These are phyloP conservation scores for Penicillium paradoxum DNA, from an alignment of 495 filamentous ascomycete species.

Conservation along the genomic window DNA sequence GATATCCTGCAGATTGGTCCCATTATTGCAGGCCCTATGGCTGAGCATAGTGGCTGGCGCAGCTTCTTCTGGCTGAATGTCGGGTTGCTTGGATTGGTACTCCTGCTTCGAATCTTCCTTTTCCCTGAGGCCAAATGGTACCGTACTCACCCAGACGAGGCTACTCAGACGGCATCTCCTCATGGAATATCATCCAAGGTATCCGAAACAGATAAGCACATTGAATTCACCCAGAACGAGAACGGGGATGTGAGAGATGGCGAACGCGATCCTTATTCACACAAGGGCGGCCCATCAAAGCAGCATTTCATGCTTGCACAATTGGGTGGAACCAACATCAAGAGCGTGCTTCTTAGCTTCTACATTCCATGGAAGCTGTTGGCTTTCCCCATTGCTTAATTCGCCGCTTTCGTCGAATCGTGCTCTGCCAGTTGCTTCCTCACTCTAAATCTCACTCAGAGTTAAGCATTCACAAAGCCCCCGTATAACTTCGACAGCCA, in stretches of 20 bases:
- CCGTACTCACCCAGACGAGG: conserved; percentile 31
- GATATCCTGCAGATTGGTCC: conserved; percentile 35
- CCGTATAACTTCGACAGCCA: conserved; percentile 53
- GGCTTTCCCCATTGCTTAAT: conserved; percentile 60
- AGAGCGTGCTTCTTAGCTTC: conserved; percentile 35
- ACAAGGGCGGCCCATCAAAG: conserved; percentile 48
- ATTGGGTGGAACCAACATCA: conserved; percentile 33
- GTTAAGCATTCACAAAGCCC: conserved; percentile 54
- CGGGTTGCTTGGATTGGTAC: conserved; percentile 40
- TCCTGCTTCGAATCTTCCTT: conserved; percentile 48
- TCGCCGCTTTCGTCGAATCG: conserved; percentile 53
- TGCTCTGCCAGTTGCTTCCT: conserved; percentile 57
- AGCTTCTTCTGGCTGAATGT: conserved; percentile 56
- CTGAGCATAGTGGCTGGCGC: conserved; percentile 52
- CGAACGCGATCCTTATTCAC: conserved; percentile 32
- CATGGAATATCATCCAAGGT: neutral
- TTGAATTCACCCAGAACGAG: conserved; percentile 14
- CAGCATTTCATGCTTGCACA: conserved; percentile 52
- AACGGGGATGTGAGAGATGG: conserved; percentile 15
- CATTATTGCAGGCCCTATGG: conserved; percentile 55
- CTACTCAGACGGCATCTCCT: neutral
- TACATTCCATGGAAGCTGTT: conserved; percentile 54
- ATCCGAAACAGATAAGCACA: conserved; percentile 16
- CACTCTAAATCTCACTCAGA: conserved; percentile 60
- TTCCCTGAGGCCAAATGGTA: conserved; percentile 62